Base-by-base conservation (phyloP, 2,329 filamentous ascomycete species). In the Plenodomus tracheiphilus region DNA sequence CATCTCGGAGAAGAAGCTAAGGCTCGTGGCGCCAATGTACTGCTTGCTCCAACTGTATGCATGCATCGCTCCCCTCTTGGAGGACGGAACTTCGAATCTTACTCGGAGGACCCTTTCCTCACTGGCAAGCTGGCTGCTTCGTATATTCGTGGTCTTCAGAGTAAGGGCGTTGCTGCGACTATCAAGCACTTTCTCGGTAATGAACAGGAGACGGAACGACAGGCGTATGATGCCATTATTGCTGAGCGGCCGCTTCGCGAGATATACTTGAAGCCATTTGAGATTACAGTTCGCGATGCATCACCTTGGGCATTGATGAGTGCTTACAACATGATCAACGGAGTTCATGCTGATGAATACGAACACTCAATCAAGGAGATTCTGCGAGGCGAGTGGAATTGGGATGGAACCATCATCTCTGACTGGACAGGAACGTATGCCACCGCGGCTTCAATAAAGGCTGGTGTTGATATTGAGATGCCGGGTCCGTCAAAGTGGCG, bases 1-100 rank as follows among this genome's bases (percentile, higher is more conserved):
- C 81, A 89, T 56, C 81, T 93, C 49, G 89, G 85, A 11, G 78
- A 85, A 11, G 89, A 94, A 71, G 79, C 81, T 19, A 87, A 85
- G 61, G 87, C 88, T 16, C 85, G 89, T 63, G 88, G 87, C 5
- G 86, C 87, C 21, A 81, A 91, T 51, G 81, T 92, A 28, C 77
- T 92, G 4, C 79, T 93, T 8, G 89, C 86, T 0, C 89, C 88
- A 2, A 92, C 89, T 1, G 85, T 91, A 28, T 91, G 89, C 74
- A 86, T 91, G 78, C 89, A 94, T 63, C 83, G 90, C 15, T 88
- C 88, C 41, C 90, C 90, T 0, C 79, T 94, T 0, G 89, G 89
- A n/a, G 90, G 90, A 16, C 81, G 90, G 51, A 91, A 91, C 56
- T 95, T 94, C 59, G 90, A 95, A 72, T 91, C 89, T 0, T 94